These are phyloP conservation scores for Fraxinus quadrangulata DNA, from an alignment of 257 asterid species.

Conservation along the genomic window DNA sequence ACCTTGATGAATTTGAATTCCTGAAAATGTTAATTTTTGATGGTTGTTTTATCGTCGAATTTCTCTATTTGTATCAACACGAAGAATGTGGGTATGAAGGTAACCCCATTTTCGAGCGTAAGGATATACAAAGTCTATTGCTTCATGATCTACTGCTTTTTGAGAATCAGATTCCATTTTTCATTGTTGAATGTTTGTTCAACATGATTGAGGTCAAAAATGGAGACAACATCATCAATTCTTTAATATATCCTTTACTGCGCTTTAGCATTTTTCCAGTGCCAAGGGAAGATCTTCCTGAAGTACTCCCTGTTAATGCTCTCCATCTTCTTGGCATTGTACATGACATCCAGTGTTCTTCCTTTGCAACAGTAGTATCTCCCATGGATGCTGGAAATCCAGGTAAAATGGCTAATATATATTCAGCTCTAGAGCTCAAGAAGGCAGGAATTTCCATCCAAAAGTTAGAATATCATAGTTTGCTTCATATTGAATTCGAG, in stretches of 20 bases:
- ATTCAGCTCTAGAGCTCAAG: constrained; percentile 20
- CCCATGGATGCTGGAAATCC: not conserved
- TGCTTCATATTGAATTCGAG: not conserved
- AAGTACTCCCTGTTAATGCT: not conserved
- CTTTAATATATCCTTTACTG: not conserved
- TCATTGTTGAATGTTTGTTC: not conserved
- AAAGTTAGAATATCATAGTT: not conserved
- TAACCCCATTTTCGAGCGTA: constrained; percentile 9
- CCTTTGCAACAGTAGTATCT: not conserved
- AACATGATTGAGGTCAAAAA: not conserved
- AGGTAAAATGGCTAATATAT: not conserved
- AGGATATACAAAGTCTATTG: not conserved
- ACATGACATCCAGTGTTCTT: not conserved
- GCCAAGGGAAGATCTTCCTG: not conserved
- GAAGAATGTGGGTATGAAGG: not conserved
- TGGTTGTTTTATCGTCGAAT: constrained; percentile 15
- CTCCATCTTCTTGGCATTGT: constrained; percentile 28
- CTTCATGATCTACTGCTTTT: not conserved
- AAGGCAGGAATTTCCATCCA: constrained; percentile 22
- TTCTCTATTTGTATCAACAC: not conserved
- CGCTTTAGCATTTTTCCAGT: constrained; percentile 10
- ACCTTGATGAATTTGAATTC: not conserved
- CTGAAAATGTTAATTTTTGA: constrained; percentile 18
- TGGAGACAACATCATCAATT: not conserved
- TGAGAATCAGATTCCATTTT: constrained; percentile 14